Base-by-base conservation (phyloP, 1,139 yeast species). In the Candida freyschussii region DNA sequence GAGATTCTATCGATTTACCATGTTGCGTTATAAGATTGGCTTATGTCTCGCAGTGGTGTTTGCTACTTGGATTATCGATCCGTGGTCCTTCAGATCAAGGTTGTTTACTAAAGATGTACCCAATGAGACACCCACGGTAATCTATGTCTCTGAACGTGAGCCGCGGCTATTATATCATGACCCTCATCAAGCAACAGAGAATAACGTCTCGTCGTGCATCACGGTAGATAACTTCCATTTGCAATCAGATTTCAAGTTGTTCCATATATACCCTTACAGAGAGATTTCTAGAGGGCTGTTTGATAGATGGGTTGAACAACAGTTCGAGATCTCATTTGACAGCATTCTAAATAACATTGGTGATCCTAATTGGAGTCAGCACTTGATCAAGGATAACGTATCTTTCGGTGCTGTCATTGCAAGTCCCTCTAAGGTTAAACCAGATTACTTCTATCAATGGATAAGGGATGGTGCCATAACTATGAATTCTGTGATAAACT, bases 401-500 rank as follows among this genome's bases (percentile, higher is more conserved):
- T 53, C 66, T 1, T 59, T 64, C 8, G 96, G 96, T 17, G 85
- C 75, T 4, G 81, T 86, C 4, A 67, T 89, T 41, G 97, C 97
- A 1, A 79, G 94, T 7, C 94, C 95, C 4, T 84, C 95, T 1
- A 70, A 56, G 34, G 6, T 34, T 0, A 44, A 64, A 15, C 97
- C 97, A 0, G 70, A 89, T 57, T 89, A 89, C 55, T 87, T 73
- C 48, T 89, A 73, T 52, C 95, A 84, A 50, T 89, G 98, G 98
- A 71, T 76, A 3, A 69, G 98, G 49, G 98, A 89, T 54, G 77
- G 89, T 21, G 96, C 96, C 1, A 72, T 89, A 31, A 80, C 95
- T 1, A 70, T 85, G 32, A 72, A 76, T 40, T 69, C 93, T 0
- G 62, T 89, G 33, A 65, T 80, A 16, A 69, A 73, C 36, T 63